Evolutionary conservation across 176 grass and related monocot species (phyloP).

Genomic region (Rhynchospora tenuis): DNA sequence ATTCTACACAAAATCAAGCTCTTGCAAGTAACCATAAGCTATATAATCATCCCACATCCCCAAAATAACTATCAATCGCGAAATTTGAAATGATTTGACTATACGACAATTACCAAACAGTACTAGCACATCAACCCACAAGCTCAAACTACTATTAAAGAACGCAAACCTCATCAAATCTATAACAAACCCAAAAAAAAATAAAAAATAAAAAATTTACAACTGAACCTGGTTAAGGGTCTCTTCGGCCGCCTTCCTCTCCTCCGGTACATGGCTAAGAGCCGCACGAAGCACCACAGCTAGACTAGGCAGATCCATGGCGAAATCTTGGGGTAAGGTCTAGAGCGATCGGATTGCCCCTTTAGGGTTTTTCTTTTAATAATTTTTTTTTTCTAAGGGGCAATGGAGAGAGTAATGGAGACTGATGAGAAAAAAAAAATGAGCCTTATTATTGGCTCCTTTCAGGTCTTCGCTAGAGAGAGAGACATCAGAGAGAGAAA

Average conservation of each 20-base stretch:
- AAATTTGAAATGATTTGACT: not conserved
- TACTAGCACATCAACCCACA: not conserved
- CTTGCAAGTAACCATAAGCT: not conserved
- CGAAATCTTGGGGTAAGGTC: not conserved
- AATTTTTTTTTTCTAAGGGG: not conserved
- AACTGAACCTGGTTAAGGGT: conserved; percentile 70
- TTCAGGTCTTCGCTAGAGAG: conserved; percentile 32
- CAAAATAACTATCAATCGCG: not conserved
- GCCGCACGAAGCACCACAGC: conserved; percentile 70
- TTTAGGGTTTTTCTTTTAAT: conserved; percentile 13
- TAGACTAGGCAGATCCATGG: conserved; percentile 84
- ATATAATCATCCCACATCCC: not conserved
- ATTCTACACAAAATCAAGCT: not conserved
- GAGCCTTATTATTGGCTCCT: conserved; percentile 18
- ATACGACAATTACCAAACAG: not conserved
- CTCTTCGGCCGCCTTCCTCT: conserved; percentile 83
- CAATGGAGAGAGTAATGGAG: conserved; percentile 22
- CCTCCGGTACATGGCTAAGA: conserved; percentile 76
- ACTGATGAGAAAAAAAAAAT: conserved; percentile 20
- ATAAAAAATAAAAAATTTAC: not conserved
- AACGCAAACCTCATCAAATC: conserved; percentile 2
- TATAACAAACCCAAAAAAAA: not conserved
- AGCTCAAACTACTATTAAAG: not conserved
- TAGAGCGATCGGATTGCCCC: conserved; percentile 12
- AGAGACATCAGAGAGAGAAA: not conserved